phyloP scores from a whole-genome alignment of 768 basidiomycete species.

The Suillus paluster region DNA sequence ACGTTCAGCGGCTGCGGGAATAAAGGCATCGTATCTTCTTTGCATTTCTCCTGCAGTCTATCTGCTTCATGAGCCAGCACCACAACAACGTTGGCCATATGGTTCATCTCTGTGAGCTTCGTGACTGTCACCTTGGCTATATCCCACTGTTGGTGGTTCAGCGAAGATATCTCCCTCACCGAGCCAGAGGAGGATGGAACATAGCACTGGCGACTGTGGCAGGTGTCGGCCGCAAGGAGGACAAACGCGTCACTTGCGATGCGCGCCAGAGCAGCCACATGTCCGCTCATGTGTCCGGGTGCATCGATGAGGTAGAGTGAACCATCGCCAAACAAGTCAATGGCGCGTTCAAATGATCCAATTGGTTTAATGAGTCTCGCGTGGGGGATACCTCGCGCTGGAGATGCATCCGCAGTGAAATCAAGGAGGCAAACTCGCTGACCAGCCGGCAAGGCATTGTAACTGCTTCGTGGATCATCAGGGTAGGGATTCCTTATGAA shows the following conservation, averaged over 20 bases:
- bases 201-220: slow-evolving; percentile 15
- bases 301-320: slow-evolving; percentile 12
- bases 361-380: slow-evolving; percentile 9
- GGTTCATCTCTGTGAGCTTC: slow-evolving; percentile 5
- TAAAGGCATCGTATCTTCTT: slow-evolving; percentile 9
- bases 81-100: slow-evolving; percentile 7
- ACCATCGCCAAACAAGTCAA: slow-evolving; percentile 14
- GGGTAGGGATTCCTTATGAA: background rate
- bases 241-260: slow-evolving; percentile 15
- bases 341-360: slow-evolving; percentile 8
- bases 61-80: slow-evolving; percentile 12
- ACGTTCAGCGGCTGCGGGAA: slow-evolving; percentile 4
- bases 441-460: slow-evolving; percentile 1
- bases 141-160: slow-evolving; percentile 7
- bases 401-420: background rate
- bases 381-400: background rate
- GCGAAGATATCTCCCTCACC: slow-evolving; percentile 7
- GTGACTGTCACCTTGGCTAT: slow-evolving; percentile 4
- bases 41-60: background rate
- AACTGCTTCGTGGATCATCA: background rate
- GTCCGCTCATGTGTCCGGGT: slow-evolving; percentile 17
- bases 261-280: slow-evolving; percentile 18
- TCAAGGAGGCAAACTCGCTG: slow-evolving; percentile 5
- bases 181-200: slow-evolving; percentile 1
- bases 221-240: slow-evolving; percentile 18